Conservation (phyloP, 495 filamentous ascomycete genomes). For the Penicillium pancosmium region DNA sequence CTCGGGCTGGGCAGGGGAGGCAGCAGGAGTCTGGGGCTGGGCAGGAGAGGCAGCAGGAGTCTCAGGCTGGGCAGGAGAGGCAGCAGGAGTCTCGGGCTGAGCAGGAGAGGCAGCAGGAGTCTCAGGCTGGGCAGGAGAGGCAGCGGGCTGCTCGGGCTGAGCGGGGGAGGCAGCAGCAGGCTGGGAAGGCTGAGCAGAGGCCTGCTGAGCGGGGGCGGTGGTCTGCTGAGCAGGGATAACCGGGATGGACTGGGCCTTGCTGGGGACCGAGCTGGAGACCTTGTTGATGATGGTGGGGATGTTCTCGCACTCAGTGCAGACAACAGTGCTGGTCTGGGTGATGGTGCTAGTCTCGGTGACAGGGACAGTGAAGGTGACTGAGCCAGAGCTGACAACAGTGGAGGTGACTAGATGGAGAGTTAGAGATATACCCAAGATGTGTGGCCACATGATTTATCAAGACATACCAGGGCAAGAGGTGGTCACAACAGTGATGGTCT, state of each 20-base stretch:
- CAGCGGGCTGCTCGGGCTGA: conserved; percentile 9
- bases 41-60: conserved; percentile 6
- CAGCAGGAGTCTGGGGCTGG: conserved; percentile 15
- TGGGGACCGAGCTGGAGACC: conserved; percentile 16
- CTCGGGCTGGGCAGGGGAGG: conserved; percentile 12
- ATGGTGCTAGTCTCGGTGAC: conserved; percentile 43
- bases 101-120: conserved; percentile 7
- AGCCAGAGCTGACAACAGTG: conserved; percentile 36
- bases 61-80: conserved; percentile 8
- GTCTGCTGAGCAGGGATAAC: conserved; percentile 10
- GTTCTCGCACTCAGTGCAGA: conserved; percentile 32
- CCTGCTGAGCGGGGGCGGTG: conserved; percentile 10
- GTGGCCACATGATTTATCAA: not conserved
- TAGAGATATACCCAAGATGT: conserved; percentile 7
- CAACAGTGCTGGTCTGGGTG: conserved; percentile 37
- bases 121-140: conserved; percentile 9
- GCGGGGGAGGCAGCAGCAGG: not conserved
- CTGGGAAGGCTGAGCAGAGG: not conserved
- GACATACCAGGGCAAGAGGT: conserved; percentile 42
- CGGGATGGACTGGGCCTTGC: conserved; percentile 4
- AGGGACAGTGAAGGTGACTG: conserved; percentile 33
- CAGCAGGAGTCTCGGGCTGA: conserved; percentile 10
- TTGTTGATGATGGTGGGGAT: conserved; percentile 33
- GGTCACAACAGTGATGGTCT: conserved; percentile 40
- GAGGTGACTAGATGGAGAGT: conserved; percentile 33